phyloP scores from a whole-genome alignment of 2,329 filamentous ascomycete species.

The Penicillium sp. region DNA sequence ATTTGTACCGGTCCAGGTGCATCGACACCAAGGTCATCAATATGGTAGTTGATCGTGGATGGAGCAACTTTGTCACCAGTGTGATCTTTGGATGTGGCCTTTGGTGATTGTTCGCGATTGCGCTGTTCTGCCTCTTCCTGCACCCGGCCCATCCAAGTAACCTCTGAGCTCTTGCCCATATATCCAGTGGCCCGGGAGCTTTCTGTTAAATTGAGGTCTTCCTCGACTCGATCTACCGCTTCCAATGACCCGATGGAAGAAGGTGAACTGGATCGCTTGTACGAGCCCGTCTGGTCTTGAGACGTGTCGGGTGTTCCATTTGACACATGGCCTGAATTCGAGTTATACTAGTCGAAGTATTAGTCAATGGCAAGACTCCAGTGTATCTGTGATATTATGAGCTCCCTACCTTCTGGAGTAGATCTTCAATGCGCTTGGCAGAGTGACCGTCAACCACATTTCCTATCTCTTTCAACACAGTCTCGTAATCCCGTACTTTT shows the following conservation, averaged over 20 bases:
- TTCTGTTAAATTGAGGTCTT: slow-evolving; percentile 13
- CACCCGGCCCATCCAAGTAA: slow-evolving; percentile 15
- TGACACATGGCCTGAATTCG: not conserved
- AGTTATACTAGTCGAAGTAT: not conserved
- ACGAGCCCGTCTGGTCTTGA: not conserved
- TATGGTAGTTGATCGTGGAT: slow-evolving; percentile 29
- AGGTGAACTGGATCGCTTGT: slow-evolving; percentile 2
- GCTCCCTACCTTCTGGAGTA: slow-evolving; percentile 6
- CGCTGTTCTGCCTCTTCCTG: slow-evolving; percentile 2
- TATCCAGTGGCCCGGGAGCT: slow-evolving; percentile 13
- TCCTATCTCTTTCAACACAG: slow-evolving; percentile 7
- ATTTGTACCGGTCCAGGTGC: slow-evolving; percentile 35
- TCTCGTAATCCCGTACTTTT: slow-evolving; percentile 10
- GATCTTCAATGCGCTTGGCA: slow-evolving; percentile 1
- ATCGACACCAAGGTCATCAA: slow-evolving; percentile 39
- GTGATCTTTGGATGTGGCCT: not conserved
- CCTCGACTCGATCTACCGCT: slow-evolving; percentile 11
- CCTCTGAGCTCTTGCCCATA: slow-evolving; percentile 19
- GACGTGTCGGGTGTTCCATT: not conserved
- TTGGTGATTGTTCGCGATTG: not conserved
- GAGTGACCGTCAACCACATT: not conserved
- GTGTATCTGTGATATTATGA: not conserved
- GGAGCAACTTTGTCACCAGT: not conserved
- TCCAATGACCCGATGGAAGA: slow-evolving; percentile 14
- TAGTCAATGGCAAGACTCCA: not conserved